Base-by-base conservation (phyloP, 1,284 basidiomycete genomes). In the Garcileccinum viscosum region DNA sequence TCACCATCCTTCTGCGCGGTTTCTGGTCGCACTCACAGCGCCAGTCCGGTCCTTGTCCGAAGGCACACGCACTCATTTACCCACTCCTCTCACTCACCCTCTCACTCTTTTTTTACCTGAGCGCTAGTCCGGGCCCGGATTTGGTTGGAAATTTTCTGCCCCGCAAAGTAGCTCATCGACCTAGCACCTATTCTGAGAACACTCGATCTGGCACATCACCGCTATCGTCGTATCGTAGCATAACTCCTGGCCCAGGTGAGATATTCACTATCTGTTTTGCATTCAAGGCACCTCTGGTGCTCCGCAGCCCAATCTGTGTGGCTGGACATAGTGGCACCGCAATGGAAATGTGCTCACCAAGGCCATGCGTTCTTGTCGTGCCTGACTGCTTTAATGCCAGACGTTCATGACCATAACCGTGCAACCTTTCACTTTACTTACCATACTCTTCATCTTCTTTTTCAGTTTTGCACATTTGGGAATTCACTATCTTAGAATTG, bases 51-150 rank as follows among this genome's bases (percentile, higher is more conserved):
- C n/a, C 58, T 42, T 32, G 44, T 37, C 38, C 61, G 17, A n/a
- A 66, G 59, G 2, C 17, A 44, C 53, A 6, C n/a, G n/a, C 75
- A 33, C 35, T 77, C 75, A 14, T 74, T 76, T 67, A 22, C 12
- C 38, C 37, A 3, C 32, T n/a, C 44, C 44, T 24, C n/a, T 47
- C 44, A 22, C 33, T 22, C 17, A 35, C 22, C 38, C 32, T 40
- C 30, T 62, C n/a, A n/a, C n/a, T n/a, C n/a, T n/a, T n/a, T n/a
- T 66, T 58, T 60, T 24, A 37, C 44, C 19, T 12, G 44, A 11
- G 37, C 27, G 24, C 53, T 44, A 30, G 24, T 27, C n/a, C 17
- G n/a, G 58, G 11, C 30, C 64, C 40, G 11, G 50, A 50, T 30
- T 65, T 27, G 8, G 11, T 33, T 15, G 38, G 14, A 22, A 38